phyloP scores from a whole-genome alignment of 148 eudicot species.

The Pharnaceum exiguum region DNA sequence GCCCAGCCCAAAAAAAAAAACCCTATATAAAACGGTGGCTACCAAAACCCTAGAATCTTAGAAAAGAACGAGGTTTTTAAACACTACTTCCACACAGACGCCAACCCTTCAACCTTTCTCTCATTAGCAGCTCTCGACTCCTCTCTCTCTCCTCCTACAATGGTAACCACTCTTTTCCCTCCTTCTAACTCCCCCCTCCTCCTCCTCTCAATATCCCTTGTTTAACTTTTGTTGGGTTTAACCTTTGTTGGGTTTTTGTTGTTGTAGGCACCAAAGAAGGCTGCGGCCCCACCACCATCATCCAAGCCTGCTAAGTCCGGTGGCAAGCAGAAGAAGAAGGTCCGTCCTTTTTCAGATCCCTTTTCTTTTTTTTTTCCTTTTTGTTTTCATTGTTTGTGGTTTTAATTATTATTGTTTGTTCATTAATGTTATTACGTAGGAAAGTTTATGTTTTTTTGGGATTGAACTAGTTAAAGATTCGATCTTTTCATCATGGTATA shows the following conservation, averaged over 20 bases:
- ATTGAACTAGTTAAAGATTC: no score
- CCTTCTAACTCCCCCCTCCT: background rate
- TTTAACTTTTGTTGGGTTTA: background rate
- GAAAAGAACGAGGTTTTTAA: no score
- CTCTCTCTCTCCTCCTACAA: background rate
- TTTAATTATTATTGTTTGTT: background rate
- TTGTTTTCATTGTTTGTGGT: background rate
- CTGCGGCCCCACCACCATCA: conserved; percentile 71
- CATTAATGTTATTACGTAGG: background rate
- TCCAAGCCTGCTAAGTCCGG: conserved; percentile 96
- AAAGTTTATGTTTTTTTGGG: background rate
- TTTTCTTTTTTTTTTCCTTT: background rate
- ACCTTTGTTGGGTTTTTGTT: background rate
- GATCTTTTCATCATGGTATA: no score
- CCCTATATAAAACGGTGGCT: no score
- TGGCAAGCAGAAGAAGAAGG: conserved; percentile 99
- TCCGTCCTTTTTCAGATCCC: background rate
- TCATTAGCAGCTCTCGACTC: background rate
- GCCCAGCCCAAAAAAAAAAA: no score
- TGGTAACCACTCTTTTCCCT: background rate
- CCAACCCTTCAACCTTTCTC: no score
- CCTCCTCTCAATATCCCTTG: background rate
- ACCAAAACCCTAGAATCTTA: background rate
- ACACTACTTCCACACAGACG: no score
- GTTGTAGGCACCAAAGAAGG: conserved; percentile 84